A percentile compares a stretch with the other conserved stretches of the same genome.
Evolutionary conservation across 2,329 filamentous ascomycete species (phyloP).

Genomic region (Mycosphaerelloides madeirae): DNA sequence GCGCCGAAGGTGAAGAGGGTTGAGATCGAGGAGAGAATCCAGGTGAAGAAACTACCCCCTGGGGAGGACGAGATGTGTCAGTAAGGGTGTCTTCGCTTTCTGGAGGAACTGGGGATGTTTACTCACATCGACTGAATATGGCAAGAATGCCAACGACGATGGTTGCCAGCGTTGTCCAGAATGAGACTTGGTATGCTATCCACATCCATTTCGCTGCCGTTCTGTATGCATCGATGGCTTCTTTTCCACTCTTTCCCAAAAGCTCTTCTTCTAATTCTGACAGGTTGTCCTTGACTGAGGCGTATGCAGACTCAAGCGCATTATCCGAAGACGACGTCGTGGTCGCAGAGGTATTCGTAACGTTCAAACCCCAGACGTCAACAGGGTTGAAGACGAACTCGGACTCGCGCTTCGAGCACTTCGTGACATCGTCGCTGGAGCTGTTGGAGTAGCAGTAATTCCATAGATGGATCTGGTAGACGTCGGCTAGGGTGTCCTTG

Average conservation of each 20-base stretch:
- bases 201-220: constrained; percentile 66
- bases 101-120: too few species aligned
- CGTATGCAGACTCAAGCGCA: constrained; percentile 31
- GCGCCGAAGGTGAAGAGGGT: constrained; percentile 58
- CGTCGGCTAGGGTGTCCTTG: constrained; percentile 56
- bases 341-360: constrained; percentile 39
- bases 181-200: constrained; percentile 70
- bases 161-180: constrained; percentile 64
- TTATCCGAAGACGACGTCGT: constrained; percentile 17
- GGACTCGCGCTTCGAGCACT: constrained; percentile 67
- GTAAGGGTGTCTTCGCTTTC: too few species aligned
- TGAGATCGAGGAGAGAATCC: constrained; percentile 61
- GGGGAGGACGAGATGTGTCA: too few species aligned
- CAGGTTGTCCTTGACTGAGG: constrained; percentile 51
- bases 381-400: constrained; percentile 74
- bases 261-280: constrained; percentile 29
- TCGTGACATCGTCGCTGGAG: constrained; percentile 42
- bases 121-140: constrained; percentile 64
- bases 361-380: constrained; percentile 59
- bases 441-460: constrained; percentile 69
- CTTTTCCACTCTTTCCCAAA: constrained; percentile 62
- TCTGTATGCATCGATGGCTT: constrained; percentile 67
- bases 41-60: constrained; percentile 73
- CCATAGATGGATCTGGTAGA: constrained; percentile 81
- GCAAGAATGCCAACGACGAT: constrained; percentile 76